Percentiles rank a stretch among this genome's conserved stretches.
Conservation (phyloP, 805 yeast species). For the Yarrowia divulgata region DNA sequence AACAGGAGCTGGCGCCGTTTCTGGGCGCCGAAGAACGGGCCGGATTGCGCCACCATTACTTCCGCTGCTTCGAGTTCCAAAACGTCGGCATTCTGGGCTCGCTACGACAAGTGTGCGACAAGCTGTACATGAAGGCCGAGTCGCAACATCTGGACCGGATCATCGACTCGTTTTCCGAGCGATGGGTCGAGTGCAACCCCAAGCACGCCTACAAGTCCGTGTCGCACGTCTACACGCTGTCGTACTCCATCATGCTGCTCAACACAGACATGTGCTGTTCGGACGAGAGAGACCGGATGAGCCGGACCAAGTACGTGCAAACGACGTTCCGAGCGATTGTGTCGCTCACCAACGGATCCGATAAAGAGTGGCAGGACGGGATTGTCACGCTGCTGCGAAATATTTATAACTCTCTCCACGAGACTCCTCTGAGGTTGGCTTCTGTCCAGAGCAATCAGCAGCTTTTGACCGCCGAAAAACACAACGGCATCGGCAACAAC, state of each 20-base stretch:
- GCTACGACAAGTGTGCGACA: conserved; percentile 66
- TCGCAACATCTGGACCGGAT: conserved; percentile 81
- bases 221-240: conserved; percentile 69
- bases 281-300: conserved; percentile 50
- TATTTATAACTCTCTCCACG: conserved; percentile 44
- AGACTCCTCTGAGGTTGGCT: conserved; percentile 44
- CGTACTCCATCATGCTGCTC: conserved; percentile 73
- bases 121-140: conserved; percentile 77
- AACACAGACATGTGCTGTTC: conserved; percentile 78
- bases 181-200: conserved; percentile 63
- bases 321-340: conserved; percentile 43
- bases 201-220: conserved; percentile 58
- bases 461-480: neutral
- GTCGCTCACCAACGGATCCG: conserved; percentile 19
- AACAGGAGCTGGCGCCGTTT: conserved; percentile 26
- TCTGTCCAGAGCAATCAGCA: neutral
- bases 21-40: conserved; percentile 41
- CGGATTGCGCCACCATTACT: conserved; percentile 42
- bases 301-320: conserved; percentile 50
- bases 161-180: conserved; percentile 68
- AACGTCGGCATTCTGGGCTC: conserved; percentile 61
- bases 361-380: conserved; percentile 44
- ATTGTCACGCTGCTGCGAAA: conserved; percentile 42
- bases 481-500: too few relatives aligned
- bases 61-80: conserved; percentile 55